These are phyloP conservation scores for Drechmeria coniospora DNA, from an alignment of 2,329 filamentous ascomycete genomes.

Conservation along the genomic window DNA sequence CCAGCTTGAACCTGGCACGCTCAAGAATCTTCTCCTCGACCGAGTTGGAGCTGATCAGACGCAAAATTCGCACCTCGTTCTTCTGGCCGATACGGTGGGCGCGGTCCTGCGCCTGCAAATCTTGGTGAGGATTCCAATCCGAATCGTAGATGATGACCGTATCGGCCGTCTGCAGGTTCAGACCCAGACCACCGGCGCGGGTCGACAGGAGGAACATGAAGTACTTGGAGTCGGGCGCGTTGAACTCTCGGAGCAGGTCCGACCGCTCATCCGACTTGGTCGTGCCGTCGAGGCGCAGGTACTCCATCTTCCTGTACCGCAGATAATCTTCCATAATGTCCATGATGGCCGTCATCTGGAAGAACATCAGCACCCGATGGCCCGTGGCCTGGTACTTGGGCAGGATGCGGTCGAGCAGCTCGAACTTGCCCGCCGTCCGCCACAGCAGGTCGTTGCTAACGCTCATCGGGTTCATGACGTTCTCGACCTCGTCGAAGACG, in stretches of 20 bases:
- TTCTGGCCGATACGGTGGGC: slow-evolving; percentile 99
- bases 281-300: slow-evolving; percentile 85
- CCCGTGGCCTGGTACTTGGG: slow-evolving; percentile 86
- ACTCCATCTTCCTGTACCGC: slow-evolving; percentile 66
- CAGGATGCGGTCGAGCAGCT: slow-evolving; percentile 78
- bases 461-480: slow-evolving; percentile 86
- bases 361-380: slow-evolving; percentile 98
- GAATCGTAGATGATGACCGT: slow-evolving; percentile 99
- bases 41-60: slow-evolving; percentile 90
- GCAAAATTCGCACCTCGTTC: slow-evolving; percentile 94
- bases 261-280: slow-evolving; percentile 97
- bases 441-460: slow-evolving; percentile 86
- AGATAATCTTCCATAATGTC: slow-evolving; percentile 99
- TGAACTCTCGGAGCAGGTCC: slow-evolving; percentile 77
- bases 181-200: slow-evolving; percentile 89
- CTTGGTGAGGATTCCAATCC: slow-evolving; percentile 98
- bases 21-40: slow-evolving; percentile 98
- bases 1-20: slow-evolving; percentile 90
- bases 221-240: slow-evolving; percentile 76
- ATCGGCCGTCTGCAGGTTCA: slow-evolving; percentile 94
- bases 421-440: slow-evolving; percentile 94
- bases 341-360: slow-evolving; percentile 99
- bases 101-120: slow-evolving; percentile 98
- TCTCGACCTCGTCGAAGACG: slow-evolving; percentile 94
- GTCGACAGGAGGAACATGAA: slow-evolving; percentile 98